Conservation (phyloP, 164 flowering plant species). For the Magnolia changhungtana region DNA sequence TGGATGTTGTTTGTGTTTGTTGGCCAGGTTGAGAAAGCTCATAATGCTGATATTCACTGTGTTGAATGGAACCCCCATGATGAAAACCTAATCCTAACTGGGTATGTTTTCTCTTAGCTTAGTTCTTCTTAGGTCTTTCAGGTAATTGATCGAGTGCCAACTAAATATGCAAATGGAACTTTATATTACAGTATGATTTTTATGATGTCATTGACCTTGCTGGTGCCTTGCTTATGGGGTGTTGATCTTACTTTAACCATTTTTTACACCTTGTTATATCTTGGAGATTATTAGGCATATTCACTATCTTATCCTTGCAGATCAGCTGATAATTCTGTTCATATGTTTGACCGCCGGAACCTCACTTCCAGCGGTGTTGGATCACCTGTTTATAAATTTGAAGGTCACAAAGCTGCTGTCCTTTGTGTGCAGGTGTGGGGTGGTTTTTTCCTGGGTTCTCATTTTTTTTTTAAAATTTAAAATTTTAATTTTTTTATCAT, state of each 20-base stretch:
- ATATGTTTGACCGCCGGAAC: slow-evolving; percentile 90
- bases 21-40: slow-evolving; percentile 90
- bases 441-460: not conserved
- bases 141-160: not conserved
- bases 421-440: slow-evolving; percentile 77
- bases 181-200: not conserved
- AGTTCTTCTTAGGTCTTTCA: not conserved
- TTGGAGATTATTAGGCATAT: not conserved
- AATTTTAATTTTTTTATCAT: too few relatives aligned
- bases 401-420: slow-evolving; percentile 85
- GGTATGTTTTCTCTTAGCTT: slow-evolving; percentile 39
- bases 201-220: not conserved
- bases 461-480: not conserved
- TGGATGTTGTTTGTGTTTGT: slow-evolving; percentile 11
- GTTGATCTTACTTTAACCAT: too few relatives aligned
- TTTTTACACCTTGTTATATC: not conserved
- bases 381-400: slow-evolving; percentile 72
- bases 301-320: slow-evolving; percentile 30
- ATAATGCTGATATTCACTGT: slow-evolving; percentile 92
- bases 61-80: slow-evolving; percentile 98
- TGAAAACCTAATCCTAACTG: slow-evolving; percentile 80
- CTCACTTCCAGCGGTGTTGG: slow-evolving; percentile 75
- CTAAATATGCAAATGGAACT: not conserved
- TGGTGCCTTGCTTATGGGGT: too few relatives aligned
- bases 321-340: slow-evolving; percentile 94